A percentile compares a stretch with the other conserved stretches of the same genome.
phyloP scores from a whole-genome alignment of 129 eudicot genomes.

The Scalesia atractyloides region DNA sequence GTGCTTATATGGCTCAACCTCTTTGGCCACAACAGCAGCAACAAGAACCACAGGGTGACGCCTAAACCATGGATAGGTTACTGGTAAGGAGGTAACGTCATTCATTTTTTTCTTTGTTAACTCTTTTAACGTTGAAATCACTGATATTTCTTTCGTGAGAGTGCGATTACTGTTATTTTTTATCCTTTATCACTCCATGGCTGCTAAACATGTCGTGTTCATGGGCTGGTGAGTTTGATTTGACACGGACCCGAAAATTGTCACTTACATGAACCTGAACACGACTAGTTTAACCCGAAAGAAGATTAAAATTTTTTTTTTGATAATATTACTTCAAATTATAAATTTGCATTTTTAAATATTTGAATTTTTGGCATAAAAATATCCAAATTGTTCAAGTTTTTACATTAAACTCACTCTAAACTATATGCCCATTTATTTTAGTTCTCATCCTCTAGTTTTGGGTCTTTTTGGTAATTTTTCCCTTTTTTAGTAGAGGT shows the following conservation, averaged over 20 bases:
- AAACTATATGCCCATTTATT: background rate
- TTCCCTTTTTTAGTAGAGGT: background rate
- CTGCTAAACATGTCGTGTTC: no score
- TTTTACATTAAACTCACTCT: no score
- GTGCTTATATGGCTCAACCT: slow-evolving; percentile 66
- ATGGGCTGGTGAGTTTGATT: no score
- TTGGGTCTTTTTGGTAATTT: background rate
- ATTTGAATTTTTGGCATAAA: no score
- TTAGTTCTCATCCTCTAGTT: background rate
- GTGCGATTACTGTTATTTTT: background rate
- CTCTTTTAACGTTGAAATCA: background rate
- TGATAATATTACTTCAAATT: no score
- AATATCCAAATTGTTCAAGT: no score
- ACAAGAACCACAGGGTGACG: slow-evolving; percentile 68
- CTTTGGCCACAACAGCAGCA: slow-evolving; percentile 88
- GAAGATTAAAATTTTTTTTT: no score
- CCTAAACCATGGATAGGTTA: slow-evolving; percentile 41
- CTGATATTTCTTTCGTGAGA: background rate
- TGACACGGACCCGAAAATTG: no score
- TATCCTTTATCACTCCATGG: no score
- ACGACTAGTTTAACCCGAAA: no score
- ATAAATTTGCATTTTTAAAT: no score
- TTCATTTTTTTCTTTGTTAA: background rate
- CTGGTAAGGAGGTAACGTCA: slow-evolving; percentile 21
- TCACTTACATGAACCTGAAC: no score